Evolutionary conservation across 140 eudicot genomes (phyloP), one percentile per base, ranked within the genome.

Genomic region (Senecio squalidus): DNA sequence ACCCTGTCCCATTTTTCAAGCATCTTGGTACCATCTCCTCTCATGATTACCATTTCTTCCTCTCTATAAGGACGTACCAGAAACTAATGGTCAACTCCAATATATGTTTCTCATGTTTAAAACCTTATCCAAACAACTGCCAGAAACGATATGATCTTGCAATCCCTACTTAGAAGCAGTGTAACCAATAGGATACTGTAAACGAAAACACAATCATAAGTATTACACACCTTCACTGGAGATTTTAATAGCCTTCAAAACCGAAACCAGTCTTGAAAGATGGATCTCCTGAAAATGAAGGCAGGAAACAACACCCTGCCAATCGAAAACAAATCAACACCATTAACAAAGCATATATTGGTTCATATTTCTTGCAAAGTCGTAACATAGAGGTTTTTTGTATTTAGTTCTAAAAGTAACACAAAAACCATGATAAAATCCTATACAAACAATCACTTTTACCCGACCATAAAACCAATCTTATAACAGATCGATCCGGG

Each of bases 291-390:
- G 17, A 41, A 70, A 38, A 41, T 44, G 0, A 10, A 70, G n/a
- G 58, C 64, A 64, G 62, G 44, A 51, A 22, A 62, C 63, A 28
- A 60, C 74, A 46, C 44, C 76, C 76, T 70, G 70, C 65, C 76
- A 71, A 62, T 44, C 57, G 30, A 62, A 41, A 40, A 41, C 55
- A 70, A 30, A 44, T 53, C 75, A 62, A 15, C 8, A n/a, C 51
- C 43, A 61, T 61, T 34, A 61, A 51, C 16, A 61, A 67, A n/a
- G 4, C 38, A 44, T n/a, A n/a, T n/a, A n/a, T n/a, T n/a, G n/a
- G n/a, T n/a, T n/a, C n/a, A n/a, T n/a, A n/a, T n/a, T n/a, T n/a
- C n/a, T n/a, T n/a, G n/a, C n/a, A n/a, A n/a, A n/a, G n/a, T n/a
- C n/a, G n/a, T n/a, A n/a, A n/a, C 44, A 58, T 39, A 11, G 43